Evolutionary conservation across 192 early-diverging fungal genomes (phyloP), one percentile per base, ranked within the genome.

Genomic region (Backusella liffmaniae): DNA sequence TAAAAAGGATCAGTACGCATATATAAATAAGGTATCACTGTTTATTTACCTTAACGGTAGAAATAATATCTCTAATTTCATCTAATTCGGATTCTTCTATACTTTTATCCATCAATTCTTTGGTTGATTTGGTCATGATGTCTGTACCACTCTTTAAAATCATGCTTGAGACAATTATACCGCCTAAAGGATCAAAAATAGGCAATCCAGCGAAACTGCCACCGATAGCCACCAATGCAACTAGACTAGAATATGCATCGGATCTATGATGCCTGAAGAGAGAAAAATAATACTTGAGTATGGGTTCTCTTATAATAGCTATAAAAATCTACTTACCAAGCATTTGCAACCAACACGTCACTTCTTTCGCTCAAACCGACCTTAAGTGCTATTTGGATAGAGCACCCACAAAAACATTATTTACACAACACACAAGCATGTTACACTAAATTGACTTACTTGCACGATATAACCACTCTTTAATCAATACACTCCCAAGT

Each of bases 281-380:
- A 44, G 56, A 30, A 12, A 34, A 15, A 41, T 39, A 29, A 46
- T 4, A 59, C 13, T 56, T 37, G 3, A 5, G 7, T 34, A 35
- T 59, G 8, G 23, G 37, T 32, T 44, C 15, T 74, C 18, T 18
- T 37, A 3, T 5, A 10, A 26, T 67, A 35, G 10, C 39, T 49
- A 16, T 44, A 49, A 7, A n/a, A n/a, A 42, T 67, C 0, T 56
- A 12, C 26, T 77, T 75, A 84, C 83, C 92, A 95, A 66, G 94
- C 94, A 80, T 95, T 95, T 23, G 94, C 94, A 9, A 93, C 76
- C 26, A 96, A 80, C 1, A 96, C 93, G 69, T 90, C 84, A 29
- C 89, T 91, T 42, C 91, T 86, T 73, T 88, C 87, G 46, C 84
- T 84, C 34, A 71, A 65, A 13, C 87, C 94, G 9, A 93, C 89